phyloP scores from a whole-genome alignment of 495 filamentous ascomycete species.

The Penicillium malachiteum region DNA sequence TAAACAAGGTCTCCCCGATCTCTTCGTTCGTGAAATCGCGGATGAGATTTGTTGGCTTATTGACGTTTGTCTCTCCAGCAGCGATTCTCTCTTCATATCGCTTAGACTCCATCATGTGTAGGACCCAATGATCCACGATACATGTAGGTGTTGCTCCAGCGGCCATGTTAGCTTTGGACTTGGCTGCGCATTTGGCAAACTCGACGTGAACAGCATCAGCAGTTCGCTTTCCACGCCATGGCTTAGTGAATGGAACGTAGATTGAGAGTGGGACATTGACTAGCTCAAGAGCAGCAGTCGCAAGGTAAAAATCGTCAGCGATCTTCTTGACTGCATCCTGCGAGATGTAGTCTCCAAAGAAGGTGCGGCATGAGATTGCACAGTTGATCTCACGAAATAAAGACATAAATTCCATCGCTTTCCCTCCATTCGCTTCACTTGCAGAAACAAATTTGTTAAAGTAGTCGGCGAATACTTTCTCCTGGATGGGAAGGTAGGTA shows the following conservation, averaged over 20 bases:
- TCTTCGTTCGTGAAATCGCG: conserved; percentile 85
- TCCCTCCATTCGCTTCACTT: conserved; percentile 57
- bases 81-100: conserved; percentile 63
- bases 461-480: conserved; percentile 78
- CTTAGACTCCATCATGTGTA: conserved; percentile 77
- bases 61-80: conserved; percentile 60
- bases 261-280: conserved; percentile 84
- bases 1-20: conserved; percentile 88
- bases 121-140: conserved; percentile 88
- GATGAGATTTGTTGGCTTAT: conserved; percentile 75
- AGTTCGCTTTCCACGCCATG: conserved; percentile 88
- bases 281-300: conserved; percentile 88
- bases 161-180: conserved; percentile 83
- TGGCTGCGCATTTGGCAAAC: conserved; percentile 83
- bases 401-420: conserved; percentile 75
- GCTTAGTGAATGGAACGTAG: conserved; percentile 91
- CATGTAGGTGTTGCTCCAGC: conserved; percentile 76
- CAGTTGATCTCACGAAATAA: conserved; percentile 90
- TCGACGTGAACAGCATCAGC: conserved; percentile 81
- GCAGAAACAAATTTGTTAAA: conserved; percentile 70
- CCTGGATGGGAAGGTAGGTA: conserved; percentile 82
- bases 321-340: conserved; percentile 77
- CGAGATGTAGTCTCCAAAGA: conserved; percentile 44
- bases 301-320: conserved; percentile 89
- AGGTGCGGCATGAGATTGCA: conserved; percentile 74